Evolutionary conservation across 352 stramenopile species (phyloP), one percentile per base, ranked within the genome.

Genomic region (Nothophytophthora sp.): DNA sequence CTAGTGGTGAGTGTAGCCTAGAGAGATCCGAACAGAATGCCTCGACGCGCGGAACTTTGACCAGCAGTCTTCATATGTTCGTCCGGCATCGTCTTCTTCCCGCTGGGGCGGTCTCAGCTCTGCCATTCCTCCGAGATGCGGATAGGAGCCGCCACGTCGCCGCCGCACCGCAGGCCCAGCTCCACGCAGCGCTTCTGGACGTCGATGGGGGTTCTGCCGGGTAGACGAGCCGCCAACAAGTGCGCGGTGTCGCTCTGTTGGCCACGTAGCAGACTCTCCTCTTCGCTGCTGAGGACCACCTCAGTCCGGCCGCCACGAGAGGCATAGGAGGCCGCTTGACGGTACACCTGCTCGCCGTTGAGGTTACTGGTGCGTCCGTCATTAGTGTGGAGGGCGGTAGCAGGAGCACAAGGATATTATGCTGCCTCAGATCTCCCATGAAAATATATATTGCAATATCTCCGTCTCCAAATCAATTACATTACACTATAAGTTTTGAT

Each of bases 121-220:
- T n/a, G n/a, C 74, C 74, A 85, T 33, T 73, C 64, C 46, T 86
- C 74, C 15, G 66, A 81, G 44, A 75, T 63, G 35, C 63, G 69
- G 18, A 49, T 40, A 1, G 70, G 73, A 3, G 59, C 38, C 8
- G 45, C 66, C 9, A 39, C 60, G 11, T 63, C 50, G 6, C 43
- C 58, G 11, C 74, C 73, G 20, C 77, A 88, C 28, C 69, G 71
- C 25, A 88, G 57, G 0, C 74, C 70, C 29, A 88, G 46, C 50
- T 88, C 59, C 9, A 86, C 53, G 38, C 77, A 88, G 11, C 73
- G 68, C 10, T 73, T 73, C 49, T 69, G 53, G 34, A 89, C 64
- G 35, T 86, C 60, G 20, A 59, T 52, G 20, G 61, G 38, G 0
- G 60, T 70, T 20, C 78, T 73, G 2, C 63, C 73, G 0, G 48